Conservation (phyloP, 2,329 filamentous ascomycete genomes). For the Trichoderma endophyticum region DNA sequence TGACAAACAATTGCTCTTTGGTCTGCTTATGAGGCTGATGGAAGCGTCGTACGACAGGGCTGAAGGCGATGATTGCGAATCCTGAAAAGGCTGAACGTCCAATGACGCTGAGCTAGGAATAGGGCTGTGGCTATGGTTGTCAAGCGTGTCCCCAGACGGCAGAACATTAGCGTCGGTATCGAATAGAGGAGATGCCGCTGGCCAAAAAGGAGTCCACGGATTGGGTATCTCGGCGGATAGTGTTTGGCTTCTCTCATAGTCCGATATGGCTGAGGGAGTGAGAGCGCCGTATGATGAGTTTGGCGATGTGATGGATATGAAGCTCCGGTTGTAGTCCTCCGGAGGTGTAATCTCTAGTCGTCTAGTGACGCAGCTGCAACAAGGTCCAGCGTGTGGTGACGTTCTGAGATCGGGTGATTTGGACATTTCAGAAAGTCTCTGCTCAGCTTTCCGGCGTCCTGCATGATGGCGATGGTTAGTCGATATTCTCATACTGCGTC, state of each 20-base stretch:
- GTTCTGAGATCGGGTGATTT: background rate
- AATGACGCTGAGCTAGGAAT: background rate
- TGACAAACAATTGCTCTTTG: background rate
- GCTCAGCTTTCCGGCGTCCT: constrained; percentile 15
- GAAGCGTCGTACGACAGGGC: constrained; percentile 5
- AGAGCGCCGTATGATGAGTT: constrained; percentile 11
- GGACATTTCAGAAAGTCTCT: constrained; percentile 8
- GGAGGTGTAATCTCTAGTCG: background rate
- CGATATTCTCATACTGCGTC: background rate
- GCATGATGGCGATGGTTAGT: background rate
- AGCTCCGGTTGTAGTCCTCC: background rate
- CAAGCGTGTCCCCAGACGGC: background rate
- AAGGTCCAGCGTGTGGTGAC: background rate
- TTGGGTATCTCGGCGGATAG: background rate
- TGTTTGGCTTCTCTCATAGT: background rate
- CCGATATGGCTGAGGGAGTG: constrained; percentile 1
- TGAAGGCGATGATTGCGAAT: constrained; percentile 3
- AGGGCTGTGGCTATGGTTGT: background rate
- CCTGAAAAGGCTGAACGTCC: constrained; percentile 5
- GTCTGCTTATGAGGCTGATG: background rate
- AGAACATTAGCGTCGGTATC: background rate
- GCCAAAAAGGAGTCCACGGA: constrained; percentile 1
- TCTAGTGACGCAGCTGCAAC: background rate
- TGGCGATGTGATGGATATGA: constrained; percentile 9
- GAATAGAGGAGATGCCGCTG: constrained; percentile 1